Evolutionary conservation across 495 filamentous ascomycete genomes (phyloP), one percentile per base, ranked within the genome.

Genomic region (Lichenothelia convexa): DNA sequence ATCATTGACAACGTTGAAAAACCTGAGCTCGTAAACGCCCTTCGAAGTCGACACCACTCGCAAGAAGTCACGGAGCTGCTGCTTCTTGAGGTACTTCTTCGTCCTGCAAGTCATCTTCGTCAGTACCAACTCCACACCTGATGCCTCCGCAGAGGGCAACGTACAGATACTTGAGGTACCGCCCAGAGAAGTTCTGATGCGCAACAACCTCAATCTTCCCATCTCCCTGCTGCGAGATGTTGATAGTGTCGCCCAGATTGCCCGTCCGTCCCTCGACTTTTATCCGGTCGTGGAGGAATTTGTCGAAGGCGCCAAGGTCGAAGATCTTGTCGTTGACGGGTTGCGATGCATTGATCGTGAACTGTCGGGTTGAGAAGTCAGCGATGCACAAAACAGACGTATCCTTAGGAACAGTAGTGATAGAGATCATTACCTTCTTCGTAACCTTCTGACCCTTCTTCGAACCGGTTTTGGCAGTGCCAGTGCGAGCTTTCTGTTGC

Each of bases 71-170:
- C 89, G 80, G 60, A 97, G 77, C 69, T 94, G 86, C 72, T 93
- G 83, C 78, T 97, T 97, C 81, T 97, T 97, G 62, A 97, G 80
- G 78, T 91, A 97, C 71, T 95, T 97, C 81, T 97, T 97, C 59
- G 89, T 97, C 61, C 86, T 93, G 48, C 11, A 35, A n/a, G n/a
- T n/a, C n/a, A n/a, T n/a, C n/a, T 18, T 15, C 32, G 13, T n/a
- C n/a, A 42, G 18, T 33, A 31, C 46, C 36, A 21, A 43, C 48
- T 40, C 18, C 16, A 23, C 18, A 46, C 31, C 8, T 18, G n/a
- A 18, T 33, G n/a, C 9, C 1, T 1, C 11, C 31, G 27, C 2
- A 38, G 27, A 30, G 30, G 20, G 29, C 32, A 30, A 70, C 86
- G 47, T 67, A 94, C 87, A 97, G 64, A 71, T 97, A 97, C 79